These are phyloP conservation scores for Globisporangium parvum DNA, from an alignment of 352 stramenopile species.

Conservation along the genomic window DNA sequence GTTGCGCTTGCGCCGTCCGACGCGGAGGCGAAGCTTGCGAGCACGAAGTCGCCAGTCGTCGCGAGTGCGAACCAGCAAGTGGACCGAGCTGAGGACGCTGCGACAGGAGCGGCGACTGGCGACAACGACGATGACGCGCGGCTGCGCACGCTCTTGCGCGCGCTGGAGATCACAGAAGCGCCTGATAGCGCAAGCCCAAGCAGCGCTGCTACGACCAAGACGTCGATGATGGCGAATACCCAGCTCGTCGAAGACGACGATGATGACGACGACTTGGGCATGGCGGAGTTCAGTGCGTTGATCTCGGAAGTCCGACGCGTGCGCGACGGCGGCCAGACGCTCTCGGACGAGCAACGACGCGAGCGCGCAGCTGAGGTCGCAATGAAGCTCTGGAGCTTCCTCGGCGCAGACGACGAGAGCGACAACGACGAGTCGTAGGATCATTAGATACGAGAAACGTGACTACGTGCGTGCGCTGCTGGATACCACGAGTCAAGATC, in stretches of 20 bases:
- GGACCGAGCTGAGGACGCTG: neutral
- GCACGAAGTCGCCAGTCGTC: too few relatives aligned
- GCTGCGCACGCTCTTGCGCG: constrained; percentile 39
- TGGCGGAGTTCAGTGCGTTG: constrained; percentile 54
- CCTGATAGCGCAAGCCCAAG: constrained; percentile 1
- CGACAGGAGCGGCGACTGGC: neutral
- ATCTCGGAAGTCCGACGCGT: constrained; percentile 62
- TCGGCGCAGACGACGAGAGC: constrained; percentile 43
- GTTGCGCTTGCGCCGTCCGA: constrained; percentile 7
- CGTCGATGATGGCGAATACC: neutral
- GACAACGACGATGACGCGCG: constrained; percentile 24
- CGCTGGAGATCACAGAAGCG: constrained; percentile 30
- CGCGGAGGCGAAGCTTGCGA: constrained; percentile 8
- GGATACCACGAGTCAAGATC: too few relatives aligned
- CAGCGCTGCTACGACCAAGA: neutral
- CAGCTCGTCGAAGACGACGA: neutral
- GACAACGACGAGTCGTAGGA: constrained; percentile 17
- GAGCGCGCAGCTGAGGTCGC: constrained; percentile 65
- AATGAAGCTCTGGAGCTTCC: constrained; percentile 69
- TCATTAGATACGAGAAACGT: too few relatives aligned
- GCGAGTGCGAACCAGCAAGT: constrained; percentile 3
- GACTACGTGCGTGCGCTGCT: too few relatives aligned
- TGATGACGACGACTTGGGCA: constrained; percentile 42
- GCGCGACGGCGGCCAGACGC: constrained; percentile 38
- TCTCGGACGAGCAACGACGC: constrained; percentile 59